Percentiles rank a stretch among this genome's conserved stretches.
These are phyloP conservation scores for Daldinia bambusicola DNA, from an alignment of 495 filamentous ascomycete species.

Conservation along the genomic window DNA sequence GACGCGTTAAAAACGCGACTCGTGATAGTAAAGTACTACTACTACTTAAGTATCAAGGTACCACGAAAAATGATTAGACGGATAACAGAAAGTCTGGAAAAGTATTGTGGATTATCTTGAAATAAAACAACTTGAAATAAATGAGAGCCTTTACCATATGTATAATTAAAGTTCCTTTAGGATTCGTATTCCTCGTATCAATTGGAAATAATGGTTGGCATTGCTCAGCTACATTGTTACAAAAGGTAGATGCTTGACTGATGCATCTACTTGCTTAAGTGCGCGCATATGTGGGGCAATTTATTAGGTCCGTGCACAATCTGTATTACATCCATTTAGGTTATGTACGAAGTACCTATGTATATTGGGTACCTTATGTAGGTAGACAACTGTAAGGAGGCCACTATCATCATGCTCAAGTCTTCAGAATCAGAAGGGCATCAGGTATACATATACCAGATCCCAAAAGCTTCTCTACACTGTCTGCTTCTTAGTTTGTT, in stretches of 20 bases:
- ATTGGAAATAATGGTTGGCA: neutral
- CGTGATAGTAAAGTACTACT: neutral
- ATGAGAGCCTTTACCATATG: neutral
- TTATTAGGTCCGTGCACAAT: conserved; percentile 6
- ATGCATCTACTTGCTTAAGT: conserved; percentile 7
- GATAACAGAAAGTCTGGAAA: neutral
- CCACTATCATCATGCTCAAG: neutral
- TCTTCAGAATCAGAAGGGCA: neutral
- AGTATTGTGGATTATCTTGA: neutral
- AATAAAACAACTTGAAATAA: no score
- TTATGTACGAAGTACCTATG: neutral
- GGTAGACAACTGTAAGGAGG: neutral
- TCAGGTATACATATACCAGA: neutral
- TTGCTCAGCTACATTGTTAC: neutral
- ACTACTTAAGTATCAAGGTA: neutral
- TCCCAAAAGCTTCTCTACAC: neutral
- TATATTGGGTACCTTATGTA: neutral
- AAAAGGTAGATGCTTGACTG: neutral
- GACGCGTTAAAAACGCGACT: conserved; percentile 37
- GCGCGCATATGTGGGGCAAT: conserved; percentile 31
- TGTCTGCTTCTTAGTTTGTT: neutral
- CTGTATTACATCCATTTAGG: no score
- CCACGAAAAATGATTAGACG: neutral
- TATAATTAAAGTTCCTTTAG: neutral
- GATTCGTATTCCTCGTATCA: conserved; percentile 1